These are phyloP conservation scores for Hericium rajendrae DNA, from an alignment of 768 basidiomycete species.

Conservation along the genomic window DNA sequence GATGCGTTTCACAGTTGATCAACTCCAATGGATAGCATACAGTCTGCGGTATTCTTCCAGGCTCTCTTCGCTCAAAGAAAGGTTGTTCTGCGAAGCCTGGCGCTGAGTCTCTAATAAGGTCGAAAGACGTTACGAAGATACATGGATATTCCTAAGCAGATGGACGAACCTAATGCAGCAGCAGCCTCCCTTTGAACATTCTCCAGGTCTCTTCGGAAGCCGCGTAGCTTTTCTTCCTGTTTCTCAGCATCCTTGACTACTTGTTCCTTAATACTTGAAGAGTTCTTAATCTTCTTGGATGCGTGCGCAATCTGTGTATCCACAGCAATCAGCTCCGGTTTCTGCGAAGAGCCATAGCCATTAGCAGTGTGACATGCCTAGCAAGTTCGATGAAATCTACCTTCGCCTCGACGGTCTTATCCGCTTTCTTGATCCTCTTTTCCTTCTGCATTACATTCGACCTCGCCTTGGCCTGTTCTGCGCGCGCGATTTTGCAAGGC, in stretches of 20 bases:
- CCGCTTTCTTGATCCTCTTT: slow-evolving; percentile 80
- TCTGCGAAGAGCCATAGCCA: slow-evolving; percentile 32
- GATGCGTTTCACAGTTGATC: slow-evolving; percentile 5
- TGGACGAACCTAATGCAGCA: slow-evolving; percentile 60
- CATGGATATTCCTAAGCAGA: not conserved
- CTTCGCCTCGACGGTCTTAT: slow-evolving; percentile 80
- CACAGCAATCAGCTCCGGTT: slow-evolving; percentile 73
- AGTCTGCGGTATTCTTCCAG: slow-evolving; percentile 80
- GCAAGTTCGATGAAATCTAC: slow-evolving; percentile 36
- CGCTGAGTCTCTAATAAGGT: slow-evolving; percentile 56
- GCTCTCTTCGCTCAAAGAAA: slow-evolving; percentile 74
- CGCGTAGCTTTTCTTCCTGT: slow-evolving; percentile 41
- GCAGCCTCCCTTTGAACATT: slow-evolving; percentile 62
- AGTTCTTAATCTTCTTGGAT: slow-evolving; percentile 66
- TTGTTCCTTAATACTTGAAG: slow-evolving; percentile 50
- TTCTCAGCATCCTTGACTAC: slow-evolving; percentile 50
- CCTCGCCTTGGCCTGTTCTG: slow-evolving; percentile 72
- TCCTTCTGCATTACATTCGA: slow-evolving; percentile 75
- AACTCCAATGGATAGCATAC: slow-evolving; percentile 31
- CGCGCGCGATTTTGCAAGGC: slow-evolving; percentile 63
- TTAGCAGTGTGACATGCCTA: not conserved
- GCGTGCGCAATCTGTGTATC: slow-evolving; percentile 88
- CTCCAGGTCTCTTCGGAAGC: slow-evolving; percentile 54
- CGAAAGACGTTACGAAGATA: slow-evolving; percentile 5
- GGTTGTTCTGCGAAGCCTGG: slow-evolving; percentile 59